Conservation (phyloP, 2,329 filamentous ascomycete species). For the Arthrobotrys sinensis region DNA sequence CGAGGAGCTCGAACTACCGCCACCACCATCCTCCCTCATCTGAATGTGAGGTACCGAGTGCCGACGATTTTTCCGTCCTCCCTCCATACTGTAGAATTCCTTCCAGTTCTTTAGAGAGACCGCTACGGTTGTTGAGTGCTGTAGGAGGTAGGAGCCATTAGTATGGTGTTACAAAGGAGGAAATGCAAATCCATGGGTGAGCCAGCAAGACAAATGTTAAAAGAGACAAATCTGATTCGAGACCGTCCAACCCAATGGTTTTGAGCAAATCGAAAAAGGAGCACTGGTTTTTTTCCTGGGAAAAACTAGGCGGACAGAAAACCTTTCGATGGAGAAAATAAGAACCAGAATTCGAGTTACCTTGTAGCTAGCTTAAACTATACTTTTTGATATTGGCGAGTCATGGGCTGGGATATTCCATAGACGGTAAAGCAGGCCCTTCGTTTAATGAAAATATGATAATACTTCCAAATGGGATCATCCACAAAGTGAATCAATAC, state of each 20-base stretch:
- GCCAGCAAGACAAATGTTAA: conserved; percentile 49
- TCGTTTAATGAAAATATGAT: conserved; percentile 48
- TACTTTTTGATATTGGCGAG: conserved; percentile 50
- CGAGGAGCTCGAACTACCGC: conserved; percentile 43
- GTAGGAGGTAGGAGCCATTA: conserved; percentile 53
- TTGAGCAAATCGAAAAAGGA: conserved; percentile 46
- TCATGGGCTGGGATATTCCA: conserved; percentile 44
- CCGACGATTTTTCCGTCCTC: conserved; percentile 50
- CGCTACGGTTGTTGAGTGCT: conserved; percentile 43
- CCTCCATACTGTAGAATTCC: conserved; percentile 39
- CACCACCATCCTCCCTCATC: conserved; percentile 44
- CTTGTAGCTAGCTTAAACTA: conserved; percentile 34
- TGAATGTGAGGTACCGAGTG: conserved; percentile 56
- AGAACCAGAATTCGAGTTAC: conserved; percentile 37
- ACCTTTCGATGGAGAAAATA: conserved; percentile 39
- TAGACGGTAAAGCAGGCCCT: conserved; percentile 46
- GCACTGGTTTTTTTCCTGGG: conserved; percentile 13
- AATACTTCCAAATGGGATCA: conserved; percentile 57
- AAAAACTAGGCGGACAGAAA: conserved; percentile 33
- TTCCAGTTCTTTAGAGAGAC: conserved; percentile 20
- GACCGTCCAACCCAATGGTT: conserved; percentile 33
- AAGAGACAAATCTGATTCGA: conserved; percentile 56
- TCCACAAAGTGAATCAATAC: conserved; percentile 56
- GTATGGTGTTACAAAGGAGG: conserved; percentile 57
- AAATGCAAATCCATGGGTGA: conserved; percentile 55